These are phyloP conservation scores for Beauveria rudraprayagi DNA, from an alignment of 2,329 filamentous ascomycete species.

Conservation along the genomic window DNA sequence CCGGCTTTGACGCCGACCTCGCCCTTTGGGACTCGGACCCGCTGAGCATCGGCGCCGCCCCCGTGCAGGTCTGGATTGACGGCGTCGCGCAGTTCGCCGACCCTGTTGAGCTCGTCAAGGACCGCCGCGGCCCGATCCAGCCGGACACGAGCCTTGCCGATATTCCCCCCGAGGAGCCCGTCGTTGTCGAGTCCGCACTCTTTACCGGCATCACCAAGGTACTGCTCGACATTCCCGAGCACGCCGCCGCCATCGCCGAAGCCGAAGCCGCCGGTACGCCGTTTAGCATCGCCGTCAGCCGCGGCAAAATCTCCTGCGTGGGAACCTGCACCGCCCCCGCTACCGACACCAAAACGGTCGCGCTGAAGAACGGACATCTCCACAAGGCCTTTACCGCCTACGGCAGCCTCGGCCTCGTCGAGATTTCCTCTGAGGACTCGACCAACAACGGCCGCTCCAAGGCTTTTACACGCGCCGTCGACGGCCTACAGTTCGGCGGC, in stretches of 20 bases:
- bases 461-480: constrained; percentile 49
- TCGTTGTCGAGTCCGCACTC: constrained; percentile 32
- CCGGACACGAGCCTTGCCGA: constrained; percentile 33
- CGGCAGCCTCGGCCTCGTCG: constrained; percentile 52
- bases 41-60: constrained; percentile 49
- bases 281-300: constrained; percentile 42
- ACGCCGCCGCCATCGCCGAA: constrained; percentile 13
- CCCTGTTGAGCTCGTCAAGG: constrained; percentile 47
- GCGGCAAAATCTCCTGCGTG: constrained; percentile 48
- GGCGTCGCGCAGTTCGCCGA: constrained; percentile 48
- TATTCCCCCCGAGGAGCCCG: constrained; percentile 32
- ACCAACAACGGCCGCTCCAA: constrained; percentile 44
- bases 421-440: constrained; percentile 49
- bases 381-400: constrained; percentile 53
- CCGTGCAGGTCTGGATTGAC: constrained; percentile 57
- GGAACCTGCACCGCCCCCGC: constrained; percentile 40
- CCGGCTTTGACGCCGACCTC: constrained; percentile 53
- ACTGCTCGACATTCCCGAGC: constrained; percentile 10
- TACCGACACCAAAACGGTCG: constrained; percentile 29
- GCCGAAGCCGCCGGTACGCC: constrained; percentile 16
- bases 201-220: constrained; percentile 33
- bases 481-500: constrained; percentile 46
- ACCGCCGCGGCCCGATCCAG: constrained; percentile 28
- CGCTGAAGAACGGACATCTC: constrained; percentile 52
- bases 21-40: constrained; percentile 58